Evolutionary conservation across 176 grass and related monocot genomes (phyloP), one percentile per base, ranked within the genome.

Genomic region (Phyllostachys edulis): DNA sequence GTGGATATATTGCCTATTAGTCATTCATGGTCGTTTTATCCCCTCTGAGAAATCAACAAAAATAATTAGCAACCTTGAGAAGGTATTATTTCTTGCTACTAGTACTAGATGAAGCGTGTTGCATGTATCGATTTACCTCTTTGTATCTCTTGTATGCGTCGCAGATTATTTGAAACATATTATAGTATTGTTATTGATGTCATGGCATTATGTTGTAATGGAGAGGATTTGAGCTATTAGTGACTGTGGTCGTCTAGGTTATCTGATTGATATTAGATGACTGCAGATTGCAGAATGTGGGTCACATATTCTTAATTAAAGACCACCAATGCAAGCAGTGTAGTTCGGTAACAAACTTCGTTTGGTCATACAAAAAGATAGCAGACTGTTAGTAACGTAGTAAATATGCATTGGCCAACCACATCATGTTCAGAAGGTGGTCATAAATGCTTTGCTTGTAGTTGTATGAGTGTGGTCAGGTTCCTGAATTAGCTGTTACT

Each of bases 1-100:
- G 40, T 98, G 91, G 93, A 90, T 98, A 84, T 98, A 96, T 78
- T 95, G 67, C 63, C 71, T 98, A 67, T 80, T 98, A 40, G 85
- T 90, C 70, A 85, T 85, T 69, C 93, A 96, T 75, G 93, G 96
- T 54, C 91, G 68, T 41, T 88, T 77, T 81, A 94, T 96, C 50
- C 79, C 63, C 32, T 86, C 76, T 52, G 76, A 91, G 67, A 89
- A 95, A 67, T 84, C 89, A 4, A 74, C 38, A 73, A 85, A 88
- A 84, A 40, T 90, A 59, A 62, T 92, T 74, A 80, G 78, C 40
- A 46, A 21, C 76, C 75, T 98, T n/a, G 80, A 94, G 42, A 90
- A 94, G 96, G 96, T 94, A 93, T 78, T 57, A 23, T 88, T 84
- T 67, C 59, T 29, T 38, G 2, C 26, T 55, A 77, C n/a, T 27